Evolutionary conservation across 768 basidiomycete species (phyloP).

Genomic region (Boletus reticuloceps): DNA sequence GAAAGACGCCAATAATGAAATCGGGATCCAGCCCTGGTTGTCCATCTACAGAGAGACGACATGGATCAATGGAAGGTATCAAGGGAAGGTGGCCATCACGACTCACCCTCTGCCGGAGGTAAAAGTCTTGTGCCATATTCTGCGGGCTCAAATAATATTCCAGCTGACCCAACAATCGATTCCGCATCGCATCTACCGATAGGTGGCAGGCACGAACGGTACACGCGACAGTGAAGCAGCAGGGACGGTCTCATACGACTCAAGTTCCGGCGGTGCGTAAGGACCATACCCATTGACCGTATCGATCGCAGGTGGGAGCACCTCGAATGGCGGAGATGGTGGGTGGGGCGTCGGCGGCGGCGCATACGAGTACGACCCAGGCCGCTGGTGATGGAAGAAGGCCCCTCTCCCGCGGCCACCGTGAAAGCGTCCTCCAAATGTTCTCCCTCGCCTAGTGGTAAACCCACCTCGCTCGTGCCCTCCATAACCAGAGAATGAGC

Average conservation of each 20-base stretch:
- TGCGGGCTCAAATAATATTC: conserved; percentile 93
- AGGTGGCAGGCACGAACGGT: conserved; percentile 46
- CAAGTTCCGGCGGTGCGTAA: conserved; percentile 33
- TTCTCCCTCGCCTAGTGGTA: conserved; percentile 34
- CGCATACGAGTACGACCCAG: conserved; percentile 31
- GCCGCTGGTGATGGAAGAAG: conserved; percentile 33
- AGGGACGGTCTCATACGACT: conserved; percentile 25
- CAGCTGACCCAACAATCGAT: conserved; percentile 74
- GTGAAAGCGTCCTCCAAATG: conserved; percentile 37
- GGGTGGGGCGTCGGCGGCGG: conserved; percentile 17
- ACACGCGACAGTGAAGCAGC: conserved; percentile 28
- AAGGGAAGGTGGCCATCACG: neutral
- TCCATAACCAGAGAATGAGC: conserved; percentile 31
- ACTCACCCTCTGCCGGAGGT: conserved; percentile 72
- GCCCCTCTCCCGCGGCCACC: conserved; percentile 35
- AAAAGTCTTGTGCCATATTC: conserved; percentile 87
- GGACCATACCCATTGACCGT: conserved; percentile 29
- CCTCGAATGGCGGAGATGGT: conserved; percentile 27
- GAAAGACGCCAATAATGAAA: conserved; percentile 81
- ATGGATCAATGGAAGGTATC: neutral
- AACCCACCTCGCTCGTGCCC: conserved; percentile 34
- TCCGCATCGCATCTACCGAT: conserved; percentile 64
- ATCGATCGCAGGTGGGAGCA: conserved; percentile 23
- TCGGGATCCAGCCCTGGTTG: conserved; percentile 80
- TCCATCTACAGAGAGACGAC: conserved; percentile 67